A percentile compares a stretch with the other conserved stretches of the same genome.
Evolutionary conservation across 106 monocot species (phyloP).

Genomic region (Gastrodia elata): DNA sequence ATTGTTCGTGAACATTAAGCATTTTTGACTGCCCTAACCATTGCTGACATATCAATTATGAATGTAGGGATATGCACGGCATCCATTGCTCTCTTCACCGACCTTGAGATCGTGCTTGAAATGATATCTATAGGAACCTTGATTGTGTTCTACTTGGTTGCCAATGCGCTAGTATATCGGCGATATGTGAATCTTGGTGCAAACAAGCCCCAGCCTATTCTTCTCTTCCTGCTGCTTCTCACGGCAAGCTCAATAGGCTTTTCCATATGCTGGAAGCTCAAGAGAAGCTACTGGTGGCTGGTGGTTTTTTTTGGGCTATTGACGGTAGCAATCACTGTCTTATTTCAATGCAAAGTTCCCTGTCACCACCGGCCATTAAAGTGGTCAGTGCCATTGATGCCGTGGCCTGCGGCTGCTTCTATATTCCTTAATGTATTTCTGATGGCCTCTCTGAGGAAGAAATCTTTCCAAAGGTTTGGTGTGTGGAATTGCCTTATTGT

Average conservation of each 20-base stretch:
- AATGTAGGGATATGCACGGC: slow-evolving; percentile 64
- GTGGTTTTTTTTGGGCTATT: slow-evolving; percentile 24
- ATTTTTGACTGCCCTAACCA: background rate
- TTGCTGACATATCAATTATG: background rate
- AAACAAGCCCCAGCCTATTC: slow-evolving; percentile 20
- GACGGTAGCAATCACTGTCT: slow-evolving; percentile 16
- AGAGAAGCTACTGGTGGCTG: slow-evolving; percentile 17
- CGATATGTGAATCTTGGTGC: slow-evolving; percentile 32
- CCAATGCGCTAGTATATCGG: slow-evolving; percentile 55
- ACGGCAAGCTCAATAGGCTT: slow-evolving; percentile 43
- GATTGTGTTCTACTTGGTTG: slow-evolving; percentile 69
- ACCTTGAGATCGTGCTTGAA: slow-evolving; percentile 48
- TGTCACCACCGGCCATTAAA: slow-evolving; percentile 12
- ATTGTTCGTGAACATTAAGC: background rate
- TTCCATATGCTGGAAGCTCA: slow-evolving; percentile 46
- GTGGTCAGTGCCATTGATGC: slow-evolving; percentile 64
- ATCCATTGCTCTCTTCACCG: slow-evolving; percentile 59
- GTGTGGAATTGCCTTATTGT: slow-evolving; percentile 37
- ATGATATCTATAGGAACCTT: slow-evolving; percentile 74
- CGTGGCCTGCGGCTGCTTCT: slow-evolving; percentile 59
- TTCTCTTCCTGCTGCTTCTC: slow-evolving; percentile 48
- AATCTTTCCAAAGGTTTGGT: slow-evolving; percentile 47
- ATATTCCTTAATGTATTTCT: slow-evolving; percentile 66
- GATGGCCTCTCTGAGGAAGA: slow-evolving; percentile 29
- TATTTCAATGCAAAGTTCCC: slow-evolving; percentile 27